phyloP scores from a whole-genome alignment of 257 asterid species.

The Verbascum thapsus region DNA sequence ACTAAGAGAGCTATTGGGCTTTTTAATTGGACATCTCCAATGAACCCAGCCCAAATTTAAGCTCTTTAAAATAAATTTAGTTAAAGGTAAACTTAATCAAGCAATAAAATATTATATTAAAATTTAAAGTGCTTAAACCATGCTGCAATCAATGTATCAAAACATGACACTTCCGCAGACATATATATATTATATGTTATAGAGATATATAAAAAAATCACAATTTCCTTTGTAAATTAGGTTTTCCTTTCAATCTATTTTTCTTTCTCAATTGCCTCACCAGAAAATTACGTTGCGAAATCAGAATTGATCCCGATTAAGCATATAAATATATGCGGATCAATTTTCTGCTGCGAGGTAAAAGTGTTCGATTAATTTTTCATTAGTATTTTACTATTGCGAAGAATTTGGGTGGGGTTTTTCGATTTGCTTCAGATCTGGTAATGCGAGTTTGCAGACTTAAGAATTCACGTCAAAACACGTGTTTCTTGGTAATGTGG shows the following conservation, averaged over 20 bases:
- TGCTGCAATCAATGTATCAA: conserved; percentile 25
- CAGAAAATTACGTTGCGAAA: conserved; percentile 35
- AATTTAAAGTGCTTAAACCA: conserved; percentile 4
- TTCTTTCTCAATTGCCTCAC: conserved; percentile 29
- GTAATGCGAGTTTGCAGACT: conserved; percentile 36
- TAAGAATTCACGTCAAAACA: conserved; percentile 26
- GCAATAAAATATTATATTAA: no score
- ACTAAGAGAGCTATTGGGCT: no score
- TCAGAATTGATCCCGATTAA: conserved; percentile 35
- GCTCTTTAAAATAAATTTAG: no score
- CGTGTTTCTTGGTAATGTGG: conserved; percentile 18
- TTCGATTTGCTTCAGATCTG: conserved; percentile 69
- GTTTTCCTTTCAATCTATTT: neutral
- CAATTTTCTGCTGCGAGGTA: conserved; percentile 47
- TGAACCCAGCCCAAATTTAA: no score
- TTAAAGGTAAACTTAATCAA: no score
- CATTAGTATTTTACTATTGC: neutral
- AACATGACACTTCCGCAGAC: conserved; percentile 14
- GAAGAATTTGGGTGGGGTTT: conserved; percentile 29
- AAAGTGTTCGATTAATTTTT: conserved; percentile 24
- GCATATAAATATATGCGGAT: conserved; percentile 19
- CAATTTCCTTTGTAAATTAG: conserved; percentile 20
- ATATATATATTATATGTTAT: no score
- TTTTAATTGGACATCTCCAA: no score
- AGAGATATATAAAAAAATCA: no score